A percentile compares a stretch with the other conserved stretches of the same genome.
Evolutionary conservation across 2,329 filamentous ascomycete genomes (phyloP).

Genomic region (Scytalidium sp.): DNA sequence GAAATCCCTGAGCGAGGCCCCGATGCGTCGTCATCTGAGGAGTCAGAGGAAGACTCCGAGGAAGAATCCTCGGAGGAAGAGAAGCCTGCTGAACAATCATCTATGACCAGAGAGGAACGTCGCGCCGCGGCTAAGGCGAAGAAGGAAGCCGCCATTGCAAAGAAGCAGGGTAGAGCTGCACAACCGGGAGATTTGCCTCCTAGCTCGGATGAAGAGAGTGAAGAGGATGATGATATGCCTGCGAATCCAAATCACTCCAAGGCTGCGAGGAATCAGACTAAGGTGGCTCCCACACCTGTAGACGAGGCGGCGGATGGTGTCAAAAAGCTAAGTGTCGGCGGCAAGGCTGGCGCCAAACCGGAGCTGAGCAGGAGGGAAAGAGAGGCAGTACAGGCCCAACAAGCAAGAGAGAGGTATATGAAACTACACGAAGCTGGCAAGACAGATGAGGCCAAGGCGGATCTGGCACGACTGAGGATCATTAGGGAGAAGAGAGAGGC

Average conservation of each 20-base stretch:
- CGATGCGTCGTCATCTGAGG: constrained; percentile 42
- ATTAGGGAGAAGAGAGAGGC: constrained; percentile 85
- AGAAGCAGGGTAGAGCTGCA: constrained; percentile 66
- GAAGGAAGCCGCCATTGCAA: constrained; percentile 84
- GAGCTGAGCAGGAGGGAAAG: constrained; percentile 66
- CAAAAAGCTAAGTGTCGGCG: constrained; percentile 47
- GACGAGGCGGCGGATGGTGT: constrained; percentile 53
- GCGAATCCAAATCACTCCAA: constrained; percentile 92
- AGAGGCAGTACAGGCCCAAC: constrained; percentile 80
- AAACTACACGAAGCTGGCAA: constrained; percentile 93
- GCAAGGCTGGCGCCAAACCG: constrained; percentile 39
- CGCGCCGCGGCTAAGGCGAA: constrained; percentile 83
- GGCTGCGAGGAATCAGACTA: constrained; percentile 60
- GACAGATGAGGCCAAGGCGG: constrained; percentile 91
- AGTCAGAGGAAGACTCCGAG: constrained; percentile 51
- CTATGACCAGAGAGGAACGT: constrained; percentile 82
- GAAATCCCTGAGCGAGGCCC: constrained; percentile 76
- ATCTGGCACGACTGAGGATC: constrained; percentile 76
- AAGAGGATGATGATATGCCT: constrained; percentile 63
- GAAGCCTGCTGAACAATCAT: constrained; percentile 42
- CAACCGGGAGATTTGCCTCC: constrained; percentile 85
- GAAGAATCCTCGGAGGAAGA: constrained; percentile 46
- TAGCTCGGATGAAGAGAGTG: constrained; percentile 58
- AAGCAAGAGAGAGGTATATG: constrained; percentile 86
- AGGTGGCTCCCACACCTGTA: constrained; percentile 35